Conservation (phyloP, 495 filamentous ascomycete genomes). For the Xeromyces bisporus region DNA sequence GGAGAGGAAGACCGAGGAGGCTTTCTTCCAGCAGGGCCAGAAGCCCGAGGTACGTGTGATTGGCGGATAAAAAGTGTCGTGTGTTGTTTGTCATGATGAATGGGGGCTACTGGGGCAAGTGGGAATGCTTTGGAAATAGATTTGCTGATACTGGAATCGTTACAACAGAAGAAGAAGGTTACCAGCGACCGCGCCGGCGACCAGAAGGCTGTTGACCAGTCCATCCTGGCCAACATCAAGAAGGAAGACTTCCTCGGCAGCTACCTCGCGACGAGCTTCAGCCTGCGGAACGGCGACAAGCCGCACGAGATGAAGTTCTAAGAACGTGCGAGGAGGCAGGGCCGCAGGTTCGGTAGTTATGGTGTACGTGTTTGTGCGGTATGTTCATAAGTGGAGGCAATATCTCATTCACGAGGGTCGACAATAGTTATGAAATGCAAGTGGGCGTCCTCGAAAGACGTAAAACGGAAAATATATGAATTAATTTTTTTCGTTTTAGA, state of each 20-base stretch:
- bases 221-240: constrained; percentile 81
- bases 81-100: not conserved
- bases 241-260: constrained; percentile 76
- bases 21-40: constrained; percentile 96
- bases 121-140: not conserved
- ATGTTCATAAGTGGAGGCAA: constrained; percentile 27
- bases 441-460: constrained; percentile 12
- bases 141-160: constrained; percentile 7
- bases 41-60: constrained; percentile 68
- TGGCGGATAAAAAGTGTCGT: too few species aligned
- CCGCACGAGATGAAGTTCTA: constrained; percentile 97
- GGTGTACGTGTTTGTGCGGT: constrained; percentile 14
- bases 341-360: constrained; percentile 31
- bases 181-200: constrained; percentile 77
- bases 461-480: not conserved
- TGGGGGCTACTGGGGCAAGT: not conserved
- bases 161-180: constrained; percentile 80
- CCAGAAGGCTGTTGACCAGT: constrained; percentile 96
- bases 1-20: constrained; percentile 86
- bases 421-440: constrained; percentile 27
- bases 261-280: constrained; percentile 87
- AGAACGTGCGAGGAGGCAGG: constrained; percentile 27
- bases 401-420: too few species aligned
- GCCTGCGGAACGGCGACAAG: constrained; percentile 92
- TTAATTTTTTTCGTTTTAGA: not conserved